A percentile compares a stretch with the other conserved stretches of the same genome.
phyloP scores from a whole-genome alignment of 306 rosid species.

The Albizia julibrissin region DNA sequence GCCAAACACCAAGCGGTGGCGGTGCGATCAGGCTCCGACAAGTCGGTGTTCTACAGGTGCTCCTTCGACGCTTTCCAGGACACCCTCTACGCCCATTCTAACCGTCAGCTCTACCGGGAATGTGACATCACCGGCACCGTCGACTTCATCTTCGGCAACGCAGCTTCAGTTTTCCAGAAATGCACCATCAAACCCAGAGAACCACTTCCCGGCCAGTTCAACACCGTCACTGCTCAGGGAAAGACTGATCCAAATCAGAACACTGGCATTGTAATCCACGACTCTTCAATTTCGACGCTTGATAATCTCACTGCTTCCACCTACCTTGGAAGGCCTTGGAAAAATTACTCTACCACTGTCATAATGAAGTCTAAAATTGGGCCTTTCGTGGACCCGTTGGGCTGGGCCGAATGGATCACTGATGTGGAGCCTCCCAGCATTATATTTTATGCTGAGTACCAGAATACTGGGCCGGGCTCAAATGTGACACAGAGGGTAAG shows the following conservation, averaged over 20 bases:
- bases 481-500: conserved; percentile 53
- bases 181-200: conserved; percentile 40
- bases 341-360: conserved; percentile 72
- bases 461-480: conserved; percentile 66
- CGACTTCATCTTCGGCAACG: conserved; percentile 65
- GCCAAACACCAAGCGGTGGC: conserved; percentile 93
- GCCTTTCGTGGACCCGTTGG: conserved; percentile 57
- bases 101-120: conserved; percentile 86
- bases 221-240: conserved; percentile 95
- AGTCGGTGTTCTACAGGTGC: conserved; percentile 65
- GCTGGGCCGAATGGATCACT: conserved; percentile 72
- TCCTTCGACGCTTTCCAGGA: conserved; percentile 78
- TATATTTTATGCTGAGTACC: conserved; percentile 77
- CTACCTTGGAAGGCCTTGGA: conserved; percentile 95
- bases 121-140: conserved; percentile 83
- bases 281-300: background rate
- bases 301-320: conserved; percentile 43
- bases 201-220: conserved; percentile 76
- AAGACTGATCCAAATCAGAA: conserved; percentile 77
- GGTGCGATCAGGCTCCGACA: conserved; percentile 77
- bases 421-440: conserved; percentile 59
- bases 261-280: conserved; percentile 79
- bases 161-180: background rate
- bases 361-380: conserved; percentile 59
- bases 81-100: conserved; percentile 88